Base-by-base conservation (phyloP, 2,329 filamentous ascomycete species). In the Zymoseptoria ardabiliae region DNA sequence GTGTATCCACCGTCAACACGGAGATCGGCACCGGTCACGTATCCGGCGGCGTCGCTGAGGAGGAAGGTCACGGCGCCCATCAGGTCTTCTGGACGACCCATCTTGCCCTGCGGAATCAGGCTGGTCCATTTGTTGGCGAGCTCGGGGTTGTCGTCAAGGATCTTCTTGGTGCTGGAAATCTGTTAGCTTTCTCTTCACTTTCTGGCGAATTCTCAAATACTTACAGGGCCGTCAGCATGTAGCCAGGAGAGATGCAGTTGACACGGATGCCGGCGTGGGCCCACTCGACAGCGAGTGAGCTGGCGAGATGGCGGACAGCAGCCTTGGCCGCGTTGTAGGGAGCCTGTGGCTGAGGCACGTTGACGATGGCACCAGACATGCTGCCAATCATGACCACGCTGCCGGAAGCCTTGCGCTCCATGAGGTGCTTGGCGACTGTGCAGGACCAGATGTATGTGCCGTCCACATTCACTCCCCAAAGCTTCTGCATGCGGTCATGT, bases 241-340 rank as follows among this genome's bases (percentile, higher is more conserved):
- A 97, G 51, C 94, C 93, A 0, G 93, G 93, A 28, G 88, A 91
- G 73, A 97, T 94, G 76, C 90, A 94, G 79, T 97, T 97, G 66
- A 97, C 93, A 41, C 93, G 85, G 71, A 97, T 96, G 66, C 87
- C 87, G 45, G 87, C 85, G 66, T 86, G 82, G 0, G 93, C 91
- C 93, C 94, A 97, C 76, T 97, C 94, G 55, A 97, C 92, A 41
- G 92, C 92, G 68, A 97, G 81, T 65, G 89, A 94, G 45, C 89
- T 84, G 11, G 91, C 91, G 61, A 97, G 77, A 76, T 97, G 93
- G 63, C 92, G 83, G 52, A 97, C 89, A 10, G 90, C 94, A 41
- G 94, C 93, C 77, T 97, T 97, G 63, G 91, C 86, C 4, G 89
- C 90, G 72, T 97, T 97, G 78, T 97, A 97, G 0, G 92, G 91